Base-by-base conservation (phyloP, 768 basidiomycete genomes). In the Imleria badia region DNA sequence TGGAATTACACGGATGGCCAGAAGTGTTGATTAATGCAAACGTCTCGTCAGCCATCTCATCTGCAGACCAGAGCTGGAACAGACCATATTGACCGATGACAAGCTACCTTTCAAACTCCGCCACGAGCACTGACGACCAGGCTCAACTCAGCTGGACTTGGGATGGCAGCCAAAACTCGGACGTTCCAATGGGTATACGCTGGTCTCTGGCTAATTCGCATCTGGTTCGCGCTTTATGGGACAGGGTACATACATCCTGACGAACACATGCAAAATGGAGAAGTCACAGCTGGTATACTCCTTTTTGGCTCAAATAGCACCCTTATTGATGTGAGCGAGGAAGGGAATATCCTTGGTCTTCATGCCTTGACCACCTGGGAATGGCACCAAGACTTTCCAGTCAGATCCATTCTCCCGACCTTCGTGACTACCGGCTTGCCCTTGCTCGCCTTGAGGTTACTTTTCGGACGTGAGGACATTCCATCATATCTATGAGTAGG, bases 261-360 rank as follows among this genome's bases (percentile, higher is more conserved):
- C 52, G 75, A 76, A 60, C 64, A 74, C 52, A 72, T 75, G 60
- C 75, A 76, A 60, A 75, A 72, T 56, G 75, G 72, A 33, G 75
- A 76, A 58, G 60, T 71, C 19, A 67, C 64, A 13, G 71, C 74
- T 48, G 75, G 75, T 74, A 56, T 46, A 46, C 46, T 56, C 39
- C 15, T 39, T 52, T 53, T 41, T 42, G 46, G 31, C 30, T 41
- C 39, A 30, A 38, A n/a, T 53, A 11, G 4, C 46, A 33, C 33
- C 44, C 10, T 52, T 36, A 52, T 60, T 60, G 48, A 52, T 45
- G n/a, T 10, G 31, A 20, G 47, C 51, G 48, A 31, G 35, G 20
- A 63, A 75, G 74, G 68, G 10, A 52, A 43, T 17, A 54, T 71
- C 30, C 61, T 74, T 11, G 66, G 68, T 8, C 39, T 70, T 41